Base-by-base conservation (phyloP, 805 yeast genomes). In the Kuraishia floccosa region DNA sequence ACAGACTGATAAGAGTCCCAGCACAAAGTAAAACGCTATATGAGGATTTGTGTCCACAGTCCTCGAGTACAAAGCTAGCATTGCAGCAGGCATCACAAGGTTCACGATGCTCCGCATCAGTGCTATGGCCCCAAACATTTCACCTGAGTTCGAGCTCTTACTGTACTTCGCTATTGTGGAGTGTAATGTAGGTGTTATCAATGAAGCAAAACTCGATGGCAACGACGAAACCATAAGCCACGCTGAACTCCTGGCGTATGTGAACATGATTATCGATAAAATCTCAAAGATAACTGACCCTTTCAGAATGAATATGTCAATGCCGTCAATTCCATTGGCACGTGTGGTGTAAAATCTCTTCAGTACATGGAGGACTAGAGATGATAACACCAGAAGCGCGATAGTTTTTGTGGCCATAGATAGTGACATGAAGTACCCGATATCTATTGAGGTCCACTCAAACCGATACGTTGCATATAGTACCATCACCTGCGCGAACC, bases 51-150 rank as follows among this genome's bases (percentile, higher is more conserved):
- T 34, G 2, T 53, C 42, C 11, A 69, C 54, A 0, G 72, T 63
- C 2, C 42, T 30, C 0, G 69, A 59, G 39, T 78, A 80, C 16
- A 75, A 32, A 2, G 56, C 50, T 12, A 77, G 49, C 20, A 68
- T 48, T 0, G 57, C 12, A 5, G 72, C 50, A 1, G 89, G 85
- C 1, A 63, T 52, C 6, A 65, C 34, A 36, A 76, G 53, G 35
- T 57, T 50, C 4, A 67, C 49, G 0, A 67, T 30, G 39, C 72
- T 76, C 44, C 73, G 70, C 12, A 77, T 46, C 30, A 80, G 47
- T 0, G 84, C 71, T 27, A 79, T 49, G 1, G 78, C 84, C 7
- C 89, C 86, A 53, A 78, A 79, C 12, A 76, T 59, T 48, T 78
- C 85, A 12, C 93, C 93, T 4, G 72, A 62, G 37, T 65, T 65